Percentiles rank a stretch among this genome's conserved stretches.
phyloP scores from a whole-genome alignment of 202 grass and related monocot genomes.

The Schoenoplectus tabernaemontani region DNA sequence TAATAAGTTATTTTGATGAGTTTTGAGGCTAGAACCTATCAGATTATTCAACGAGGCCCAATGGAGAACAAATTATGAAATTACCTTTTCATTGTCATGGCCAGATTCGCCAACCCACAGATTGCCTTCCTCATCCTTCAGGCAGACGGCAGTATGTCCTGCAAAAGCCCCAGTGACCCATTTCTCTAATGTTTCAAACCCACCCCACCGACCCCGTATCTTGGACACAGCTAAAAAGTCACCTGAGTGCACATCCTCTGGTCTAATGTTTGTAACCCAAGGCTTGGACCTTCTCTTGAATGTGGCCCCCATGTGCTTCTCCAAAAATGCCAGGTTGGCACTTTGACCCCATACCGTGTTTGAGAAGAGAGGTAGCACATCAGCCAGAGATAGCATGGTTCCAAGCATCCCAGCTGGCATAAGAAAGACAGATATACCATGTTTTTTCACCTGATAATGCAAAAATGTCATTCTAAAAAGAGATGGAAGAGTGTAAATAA shows the following conservation, averaged over 20 bases:
- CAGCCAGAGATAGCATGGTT: slow-evolving; percentile 78
- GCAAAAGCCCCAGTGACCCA: slow-evolving; percentile 99
- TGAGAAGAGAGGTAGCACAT: slow-evolving; percentile 92
- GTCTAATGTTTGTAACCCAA: slow-evolving; percentile 53
- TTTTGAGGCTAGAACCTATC: neutral
- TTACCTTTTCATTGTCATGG: slow-evolving; percentile 88
- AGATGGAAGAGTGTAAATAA: neutral
- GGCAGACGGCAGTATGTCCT: slow-evolving; percentile 87
- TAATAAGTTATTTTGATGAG: neutral
- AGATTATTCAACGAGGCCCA: too few species aligned
- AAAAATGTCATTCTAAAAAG: neutral
- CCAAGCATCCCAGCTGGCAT: slow-evolving; percentile 98
- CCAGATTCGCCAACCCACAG: slow-evolving; percentile 91
- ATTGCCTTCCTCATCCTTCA: slow-evolving; percentile 84
- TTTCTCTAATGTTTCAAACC: slow-evolving; percentile 96
- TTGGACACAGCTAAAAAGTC: slow-evolving; percentile 90
- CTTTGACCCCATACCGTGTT: slow-evolving; percentile 90
- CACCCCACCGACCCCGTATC: slow-evolving; percentile 89
- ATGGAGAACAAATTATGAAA: slow-evolving; percentile 9
- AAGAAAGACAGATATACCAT: slow-evolving; percentile 88
- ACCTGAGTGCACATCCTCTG: slow-evolving; percentile 71
- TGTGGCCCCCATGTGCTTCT: slow-evolving; percentile 90
- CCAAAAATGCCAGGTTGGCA: slow-evolving; percentile 79
- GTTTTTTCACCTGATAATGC: slow-evolving; percentile 74
- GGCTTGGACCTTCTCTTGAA: slow-evolving; percentile 74